Percentiles rank a stretch among this genome's conserved stretches.
phyloP scores from a whole-genome alignment of 2,329 filamentous ascomycete genomes.

The Exophiala sp. region DNA sequence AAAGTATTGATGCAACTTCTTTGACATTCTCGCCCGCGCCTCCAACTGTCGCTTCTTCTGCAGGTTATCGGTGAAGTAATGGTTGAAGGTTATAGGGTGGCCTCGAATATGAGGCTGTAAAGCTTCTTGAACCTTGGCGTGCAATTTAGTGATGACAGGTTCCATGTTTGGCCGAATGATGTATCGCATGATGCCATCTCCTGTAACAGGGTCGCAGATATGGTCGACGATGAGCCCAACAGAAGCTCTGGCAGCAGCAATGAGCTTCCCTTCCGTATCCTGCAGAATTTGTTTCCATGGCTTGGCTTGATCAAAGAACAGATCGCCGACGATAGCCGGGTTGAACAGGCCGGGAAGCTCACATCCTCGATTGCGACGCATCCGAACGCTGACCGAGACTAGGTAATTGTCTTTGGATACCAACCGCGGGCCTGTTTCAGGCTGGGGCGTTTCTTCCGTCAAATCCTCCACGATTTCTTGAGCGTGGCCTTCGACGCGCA shows the following conservation, averaged over 20 bases:
- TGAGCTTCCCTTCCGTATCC: conserved; percentile 25
- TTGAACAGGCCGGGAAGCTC: conserved; percentile 56
- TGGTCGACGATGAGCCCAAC: conserved; percentile 28
- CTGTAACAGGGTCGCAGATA: conserved; percentile 29
- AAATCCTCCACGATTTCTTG: conserved; percentile 16
- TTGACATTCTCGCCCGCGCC: neutral
- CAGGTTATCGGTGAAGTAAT: conserved; percentile 35
- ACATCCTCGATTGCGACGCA: conserved; percentile 44
- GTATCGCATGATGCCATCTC: conserved; percentile 17
- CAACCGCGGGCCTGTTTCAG: conserved; percentile 13
- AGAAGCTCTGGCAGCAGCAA: conserved; percentile 28
- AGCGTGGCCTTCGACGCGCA: conserved; percentile 17
- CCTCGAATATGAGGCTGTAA: conserved; percentile 42
- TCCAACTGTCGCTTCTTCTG: conserved; percentile 27
- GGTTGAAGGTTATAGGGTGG: conserved; percentile 36
- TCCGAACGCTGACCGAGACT: conserved; percentile 36
- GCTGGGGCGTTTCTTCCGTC: conserved; percentile 11
- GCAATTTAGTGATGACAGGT: conserved; percentile 28
- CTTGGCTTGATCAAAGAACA: conserved; percentile 55
- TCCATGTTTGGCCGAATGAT: conserved; percentile 30
- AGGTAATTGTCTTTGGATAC: conserved; percentile 37
- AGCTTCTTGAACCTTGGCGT: conserved; percentile 42
- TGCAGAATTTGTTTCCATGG: conserved; percentile 45
- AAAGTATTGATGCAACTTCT: conserved; percentile 11
- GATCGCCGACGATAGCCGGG: conserved; percentile 51